Base-by-base conservation (phyloP, 2,329 filamentous ascomycete species). In the Drechslerella stenobrocha region DNA sequence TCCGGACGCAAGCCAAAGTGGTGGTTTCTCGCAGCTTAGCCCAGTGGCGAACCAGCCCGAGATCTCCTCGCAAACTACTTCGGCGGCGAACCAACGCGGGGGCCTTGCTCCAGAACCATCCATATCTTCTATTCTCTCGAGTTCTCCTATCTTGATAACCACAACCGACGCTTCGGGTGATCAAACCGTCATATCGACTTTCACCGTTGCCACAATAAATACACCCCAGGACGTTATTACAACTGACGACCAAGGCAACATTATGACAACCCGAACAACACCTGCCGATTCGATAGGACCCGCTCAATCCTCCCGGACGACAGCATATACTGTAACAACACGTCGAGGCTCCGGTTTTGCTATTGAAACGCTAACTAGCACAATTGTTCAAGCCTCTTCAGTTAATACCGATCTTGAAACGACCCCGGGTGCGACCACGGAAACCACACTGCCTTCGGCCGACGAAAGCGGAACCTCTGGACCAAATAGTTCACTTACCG, bases 171-270 rank as follows among this genome's bases (percentile, higher is more conserved):
- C 34, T 2, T 37, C 44, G 3, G 61, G 61, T 2, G 51, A 34
- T 13, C 15, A 53, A 52, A 59, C 55, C 7, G 42, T 51, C 11
- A 67, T 67, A 3, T 37, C 53, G n/a, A 55, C 53, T 9, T 67
- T 67, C 15, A 59, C 61, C 13, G 28, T n/a, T 1, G 26, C 48
- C 7, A 48, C 61, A 0, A 42, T 59, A 18, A 48, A 42, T 6
- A 55, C 61, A 0, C 53, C 61, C 3, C 34, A 59, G 3, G 59
- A 67, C 22, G 18, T 67, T 0, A 45, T 67, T 7, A 67, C 61
- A 13, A 67, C 53, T 8, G 53, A 67, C 22, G 40, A 30, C 11
- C 23, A 44, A 32, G 61, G 61, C 18, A 67, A 67, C 22, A 48
- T 47, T 9, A 8, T 53, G 18, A 67, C 61, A 37, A 59, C 53